phyloP scores from a whole-genome alignment of 495 filamentous ascomycete genomes.

The Tuber borchii region DNA sequence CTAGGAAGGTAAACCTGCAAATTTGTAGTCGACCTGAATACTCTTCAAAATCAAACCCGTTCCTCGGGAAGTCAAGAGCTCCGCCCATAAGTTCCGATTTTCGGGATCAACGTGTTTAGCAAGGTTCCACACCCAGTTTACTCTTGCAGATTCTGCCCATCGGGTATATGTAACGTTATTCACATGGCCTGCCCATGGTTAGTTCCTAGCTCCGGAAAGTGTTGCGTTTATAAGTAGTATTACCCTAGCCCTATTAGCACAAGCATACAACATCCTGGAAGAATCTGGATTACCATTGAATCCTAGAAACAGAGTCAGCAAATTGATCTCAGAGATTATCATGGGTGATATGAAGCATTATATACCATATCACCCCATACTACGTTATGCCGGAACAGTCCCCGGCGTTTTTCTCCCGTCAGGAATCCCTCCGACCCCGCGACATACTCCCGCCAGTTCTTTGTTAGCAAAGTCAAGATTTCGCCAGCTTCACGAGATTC shows the following conservation, averaged over 20 bases:
- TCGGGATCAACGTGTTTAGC: conserved; percentile 57
- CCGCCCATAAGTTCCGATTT: conserved; percentile 61
- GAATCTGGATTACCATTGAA: conserved; percentile 27
- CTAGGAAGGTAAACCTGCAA: conserved; percentile 53
- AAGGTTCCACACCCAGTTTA: conserved; percentile 77
- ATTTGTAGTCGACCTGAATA: conserved; percentile 84
- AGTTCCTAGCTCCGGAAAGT: not conserved
- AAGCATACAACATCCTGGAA: conserved; percentile 4
- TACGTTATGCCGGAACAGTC: conserved; percentile 58
- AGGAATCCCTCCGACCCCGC: conserved; percentile 78
- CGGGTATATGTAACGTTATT: conserved; percentile 82
- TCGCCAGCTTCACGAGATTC: conserved; percentile 58
- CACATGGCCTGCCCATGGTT: conserved; percentile 57
- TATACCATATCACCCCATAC: conserved; percentile 88
- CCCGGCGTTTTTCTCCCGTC: conserved; percentile 56
- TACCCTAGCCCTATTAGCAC: not conserved
- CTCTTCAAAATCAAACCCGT: conserved; percentile 73
- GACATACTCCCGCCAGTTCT: conserved; percentile 70
- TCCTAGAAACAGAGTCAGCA: conserved; percentile 14
- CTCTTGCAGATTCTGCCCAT: conserved; percentile 77
- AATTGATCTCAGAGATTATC: not conserved
- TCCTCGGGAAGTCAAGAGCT: conserved; percentile 59
- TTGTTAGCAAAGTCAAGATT: conserved; percentile 57
- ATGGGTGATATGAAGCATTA: not conserved
- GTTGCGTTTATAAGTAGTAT: not conserved